Conservation (phyloP, 805 yeast species). For the Ogataea henricii region DNA sequence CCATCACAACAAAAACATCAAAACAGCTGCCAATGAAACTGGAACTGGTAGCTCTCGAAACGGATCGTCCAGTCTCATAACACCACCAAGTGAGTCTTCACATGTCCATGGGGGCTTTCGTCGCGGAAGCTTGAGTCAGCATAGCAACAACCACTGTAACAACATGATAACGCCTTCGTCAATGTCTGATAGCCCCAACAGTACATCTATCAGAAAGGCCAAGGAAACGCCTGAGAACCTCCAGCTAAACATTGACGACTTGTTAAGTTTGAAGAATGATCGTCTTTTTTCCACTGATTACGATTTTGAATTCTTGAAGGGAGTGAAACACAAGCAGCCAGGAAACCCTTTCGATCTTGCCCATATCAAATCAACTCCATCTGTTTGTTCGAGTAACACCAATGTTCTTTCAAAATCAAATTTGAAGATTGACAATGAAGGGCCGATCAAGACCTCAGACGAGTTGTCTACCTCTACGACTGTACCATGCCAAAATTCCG, state of each 20-base stretch:
- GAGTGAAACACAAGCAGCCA: conserved; percentile 11
- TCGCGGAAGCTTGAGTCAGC: conserved; percentile 5
- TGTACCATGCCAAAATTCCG: no score
- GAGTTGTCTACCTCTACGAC: background rate
- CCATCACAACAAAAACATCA: conserved; percentile 6
- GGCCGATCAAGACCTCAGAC: background rate
- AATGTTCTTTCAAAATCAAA: conserved; percentile 16
- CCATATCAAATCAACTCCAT: conserved; percentile 25
- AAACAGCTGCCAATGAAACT: background rate
- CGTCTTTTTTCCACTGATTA: conserved; percentile 22
- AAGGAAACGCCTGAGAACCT: conserved; percentile 12
- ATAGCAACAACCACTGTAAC: conserved; percentile 1
- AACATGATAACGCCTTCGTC: conserved; percentile 27
- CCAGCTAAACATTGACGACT: conserved; percentile 27
- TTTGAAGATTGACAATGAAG: background rate
- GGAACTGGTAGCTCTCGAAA: background rate
- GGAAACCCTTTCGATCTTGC: conserved; percentile 18
- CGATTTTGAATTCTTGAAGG: conserved; percentile 27
- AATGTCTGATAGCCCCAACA: conserved; percentile 25
- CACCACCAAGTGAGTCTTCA: conserved; percentile 29
- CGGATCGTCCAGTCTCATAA: conserved; percentile 20
- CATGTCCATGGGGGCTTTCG: conserved; percentile 5
- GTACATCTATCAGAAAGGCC: conserved; percentile 7
- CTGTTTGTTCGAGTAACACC: conserved; percentile 26
- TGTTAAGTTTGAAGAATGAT: conserved; percentile 30